A percentile compares a stretch with the other conserved stretches of the same genome.
phyloP scores from a whole-genome alignment of 441 rosid genomes.

The Oxalis stricta region DNA sequence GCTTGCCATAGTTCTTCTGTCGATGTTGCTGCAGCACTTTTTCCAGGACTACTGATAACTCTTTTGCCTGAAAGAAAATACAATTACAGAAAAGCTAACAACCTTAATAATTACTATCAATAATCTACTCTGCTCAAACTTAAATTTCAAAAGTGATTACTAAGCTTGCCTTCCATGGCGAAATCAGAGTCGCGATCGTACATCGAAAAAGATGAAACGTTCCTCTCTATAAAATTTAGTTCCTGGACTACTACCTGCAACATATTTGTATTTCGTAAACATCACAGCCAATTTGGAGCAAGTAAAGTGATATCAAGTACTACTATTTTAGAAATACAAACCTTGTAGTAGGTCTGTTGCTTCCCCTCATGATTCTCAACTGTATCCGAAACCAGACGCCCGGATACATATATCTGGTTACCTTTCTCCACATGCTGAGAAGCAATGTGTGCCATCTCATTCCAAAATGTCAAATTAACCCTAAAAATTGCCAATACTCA shows the following conservation, averaged over 20 bases:
- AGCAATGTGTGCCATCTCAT: conserved; percentile 46
- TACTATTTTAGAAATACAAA: too few relatives aligned
- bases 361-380: conserved; percentile 44
- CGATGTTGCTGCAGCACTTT: conserved; percentile 14
- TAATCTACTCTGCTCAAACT: background rate
- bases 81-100: background rate
- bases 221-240: conserved; percentile 42
- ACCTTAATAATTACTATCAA: background rate
- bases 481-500: conserved; percentile 13
- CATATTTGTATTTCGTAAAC: conserved; percentile 2
- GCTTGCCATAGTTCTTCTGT: conserved; percentile 50
- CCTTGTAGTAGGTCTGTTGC: conserved; percentile 49
- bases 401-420: conserved; percentile 44
- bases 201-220: conserved; percentile 10
- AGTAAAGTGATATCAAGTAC: conserved; percentile 1
- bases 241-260: conserved; percentile 47
- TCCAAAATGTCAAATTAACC: conserved; percentile 59
- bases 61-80: conserved; percentile 21
- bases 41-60: conserved; percentile 15
- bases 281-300: background rate
- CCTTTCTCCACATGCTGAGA: conserved; percentile 43
- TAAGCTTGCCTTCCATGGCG: conserved; percentile 23
- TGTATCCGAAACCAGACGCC: conserved; percentile 37
- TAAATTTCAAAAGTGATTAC: background rate
- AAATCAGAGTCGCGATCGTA: conserved; percentile 18